Percentiles rank a stretch among this genome's conserved stretches.
Evolutionary conservation across 2,329 filamentous ascomycete species (phyloP).

Genomic region (Karstenula rhodostoma): DNA sequence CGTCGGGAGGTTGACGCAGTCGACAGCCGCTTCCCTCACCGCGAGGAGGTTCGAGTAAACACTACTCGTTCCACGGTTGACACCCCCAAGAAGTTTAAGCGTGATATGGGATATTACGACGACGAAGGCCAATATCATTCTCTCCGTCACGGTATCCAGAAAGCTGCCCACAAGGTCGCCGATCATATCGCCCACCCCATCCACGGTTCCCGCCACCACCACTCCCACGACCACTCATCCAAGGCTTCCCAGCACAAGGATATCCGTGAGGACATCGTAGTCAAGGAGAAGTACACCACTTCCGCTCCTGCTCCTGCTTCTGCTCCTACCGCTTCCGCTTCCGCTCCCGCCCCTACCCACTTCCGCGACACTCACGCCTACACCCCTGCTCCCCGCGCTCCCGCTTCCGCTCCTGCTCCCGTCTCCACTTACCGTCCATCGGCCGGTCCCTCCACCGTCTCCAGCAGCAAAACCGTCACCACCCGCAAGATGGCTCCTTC

Average conservation of each 20-base stretch:
- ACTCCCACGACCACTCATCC: slow-evolving; percentile 50
- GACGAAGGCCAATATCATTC: slow-evolving; percentile 79
- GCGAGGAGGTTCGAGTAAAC: slow-evolving; percentile 59
- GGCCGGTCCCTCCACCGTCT: slow-evolving; percentile 28
- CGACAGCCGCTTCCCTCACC: slow-evolving; percentile 51
- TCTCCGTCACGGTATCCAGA: slow-evolving; percentile 74
- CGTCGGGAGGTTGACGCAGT: slow-evolving; percentile 44
- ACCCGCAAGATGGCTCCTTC: slow-evolving; percentile 62
- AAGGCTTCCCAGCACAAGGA: slow-evolving; percentile 43
- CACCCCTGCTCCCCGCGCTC: slow-evolving; percentile 25
- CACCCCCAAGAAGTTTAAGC: slow-evolving; percentile 57
- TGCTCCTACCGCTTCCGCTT: too few species aligned
- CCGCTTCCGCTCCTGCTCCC: slow-evolving; percentile 98
- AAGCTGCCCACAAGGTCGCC: slow-evolving; percentile 63
- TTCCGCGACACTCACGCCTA: slow-evolving; percentile 36
- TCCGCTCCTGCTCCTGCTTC: slow-evolving; percentile 38
- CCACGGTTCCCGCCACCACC: slow-evolving; percentile 63
- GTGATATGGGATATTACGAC: slow-evolving; percentile 83
- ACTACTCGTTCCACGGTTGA: slow-evolving; percentile 62
- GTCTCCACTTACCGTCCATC: slow-evolving; percentile 50
- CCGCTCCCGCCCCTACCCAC: slow-evolving; percentile 42
- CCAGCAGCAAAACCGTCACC: slow-evolving; percentile 28
- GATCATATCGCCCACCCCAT: slow-evolving; percentile 72
- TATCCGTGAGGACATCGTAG: slow-evolving; percentile 56
- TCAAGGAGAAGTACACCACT: slow-evolving; percentile 55